Evolutionary conservation across 202 grass and related monocot species (phyloP), one percentile per base, ranked within the genome.

Genomic region (Zoysia matrella): DNA sequence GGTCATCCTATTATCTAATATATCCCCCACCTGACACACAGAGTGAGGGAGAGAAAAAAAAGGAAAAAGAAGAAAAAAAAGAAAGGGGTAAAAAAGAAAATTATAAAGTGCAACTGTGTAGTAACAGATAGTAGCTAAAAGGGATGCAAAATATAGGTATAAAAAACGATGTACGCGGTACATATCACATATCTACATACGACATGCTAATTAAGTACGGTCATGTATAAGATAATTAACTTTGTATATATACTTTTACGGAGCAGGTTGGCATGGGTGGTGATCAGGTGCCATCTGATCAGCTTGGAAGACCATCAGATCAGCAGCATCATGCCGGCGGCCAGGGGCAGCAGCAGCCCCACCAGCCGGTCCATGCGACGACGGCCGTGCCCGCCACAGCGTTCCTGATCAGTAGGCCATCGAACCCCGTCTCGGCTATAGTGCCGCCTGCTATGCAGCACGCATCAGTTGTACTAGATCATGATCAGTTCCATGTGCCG

Each of bases 401-500:
- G 14, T 92, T 87, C 87, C 83, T 90, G 39, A 80, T 99, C 71
- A 92, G 78, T 74, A 86, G 87, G 60, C 85, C 87, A 36, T 75
- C 87, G 10, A 90, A 90, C 79, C 80, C 91, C 30, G 80, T 94
- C 51, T 86, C 97, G n/a, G 79, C 80, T 45, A 85, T 93, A 49
- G 84, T 93, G 22, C 22, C 22, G 22, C 22, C 22, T 30, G 22
- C 22, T 30, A 30, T 30, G 22, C 22, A 30, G 22, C 47, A 77
- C 90, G 3, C 88, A 0, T 88, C 95, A 9, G 84, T 91, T 40
- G 89, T 94, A 67, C 91, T 96, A 1, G 91, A 96, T 58, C 88
- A 89, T 36, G 90, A 98, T 76, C 86, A 88, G 15, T 95, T 90
- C 78, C 92, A 93, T 68, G 83, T 87, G 55, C 87, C 94, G 16